Evolutionary conservation across 768 basidiomycete genomes (phyloP), one percentile per base, ranked within the genome.

Genomic region (Neoboletus brunneissimus): DNA sequence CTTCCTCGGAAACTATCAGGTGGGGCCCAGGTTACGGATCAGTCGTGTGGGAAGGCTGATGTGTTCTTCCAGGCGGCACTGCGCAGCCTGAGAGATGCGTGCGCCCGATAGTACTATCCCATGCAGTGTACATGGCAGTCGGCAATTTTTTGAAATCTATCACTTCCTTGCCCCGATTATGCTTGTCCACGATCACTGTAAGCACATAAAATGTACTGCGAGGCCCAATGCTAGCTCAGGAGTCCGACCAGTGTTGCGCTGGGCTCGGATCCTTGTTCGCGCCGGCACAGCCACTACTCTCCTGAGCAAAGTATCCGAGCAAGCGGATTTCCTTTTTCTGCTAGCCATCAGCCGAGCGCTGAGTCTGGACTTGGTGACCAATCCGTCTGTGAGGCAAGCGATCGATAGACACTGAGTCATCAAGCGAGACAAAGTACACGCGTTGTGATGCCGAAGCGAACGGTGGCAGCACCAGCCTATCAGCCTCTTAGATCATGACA

Each of bases 1-100:
- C 15, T 73, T 93, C 32, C 66, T 74, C 46, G 72, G 78, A 43
- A 75, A 77, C 54, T 97, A 97, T 68, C 86, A 89, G 76, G 91
- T 91, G 59, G 23, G 77, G 62, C 23, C 18, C 22, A 22, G 12
- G 10, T 40, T 41, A 20, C 29, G 16, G 22, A 23, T 40, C 4
- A n/a, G 25, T 42, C 10, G 20, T 22, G 23, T 44, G n/a, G 48
- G 35, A 44, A 35, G 10, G 8, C 48, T 59, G 43, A 68, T n/a
- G 8, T 34, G 5, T 47, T 48, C 40, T 61, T 51, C 9, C 48
- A 75, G 74, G 54, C 40, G 35, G 71, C 74, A 23, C 47, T 75
- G n/a, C 46, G 31, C 35, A 66, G 27, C 23, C 51, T 75, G 45
- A 73, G 64, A 47, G 72, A 66, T 20, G 54, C 37, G 20, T 74